Conservation (phyloP, 2,329 filamentous ascomycete species). For the Nectriaceae sp. region DNA sequence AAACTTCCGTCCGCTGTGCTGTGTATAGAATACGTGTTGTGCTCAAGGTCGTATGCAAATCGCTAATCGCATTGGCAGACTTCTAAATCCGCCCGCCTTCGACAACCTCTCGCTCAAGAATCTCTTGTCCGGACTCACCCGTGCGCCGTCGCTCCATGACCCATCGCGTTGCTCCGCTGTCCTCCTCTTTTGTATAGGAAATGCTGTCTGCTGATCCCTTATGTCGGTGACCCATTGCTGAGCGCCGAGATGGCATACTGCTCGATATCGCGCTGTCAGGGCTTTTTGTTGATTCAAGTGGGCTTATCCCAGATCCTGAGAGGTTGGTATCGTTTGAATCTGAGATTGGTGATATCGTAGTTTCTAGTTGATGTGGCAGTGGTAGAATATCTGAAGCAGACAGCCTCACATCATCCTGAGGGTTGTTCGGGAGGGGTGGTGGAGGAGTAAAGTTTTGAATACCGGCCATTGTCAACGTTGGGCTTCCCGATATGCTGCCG, state of each 20-base stretch:
- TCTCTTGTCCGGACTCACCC: conserved; percentile 64
- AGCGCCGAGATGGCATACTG: conserved; percentile 12
- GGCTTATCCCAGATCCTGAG: conserved; percentile 19
- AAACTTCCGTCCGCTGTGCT: conserved; percentile 16
- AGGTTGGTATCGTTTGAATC: conserved; percentile 19
- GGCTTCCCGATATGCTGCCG: conserved; percentile 49
- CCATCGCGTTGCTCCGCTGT: conserved; percentile 63
- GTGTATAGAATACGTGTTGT: conserved; percentile 9
- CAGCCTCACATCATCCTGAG: conserved; percentile 12
- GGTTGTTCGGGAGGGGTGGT: conserved; percentile 20
- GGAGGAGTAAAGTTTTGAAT: conserved; percentile 21
- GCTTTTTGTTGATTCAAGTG: conserved; percentile 20
- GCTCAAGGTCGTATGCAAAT: neutral
- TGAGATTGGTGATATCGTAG: conserved; percentile 21
- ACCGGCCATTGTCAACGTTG: conserved; percentile 47
- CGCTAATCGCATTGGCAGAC: neutral
- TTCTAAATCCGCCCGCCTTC: conserved; percentile 52
- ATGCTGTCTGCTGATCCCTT: conserved; percentile 67
- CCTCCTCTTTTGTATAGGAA: conserved; percentile 68
- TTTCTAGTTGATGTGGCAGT: conserved; percentile 12
- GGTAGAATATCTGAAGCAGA: conserved; percentile 12
- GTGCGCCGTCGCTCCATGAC: conserved; percentile 69
- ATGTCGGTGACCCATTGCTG: conserved; percentile 47
- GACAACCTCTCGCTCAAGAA: conserved; percentile 66
- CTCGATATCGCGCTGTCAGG: conserved; percentile 10